A percentile compares a stretch with the other conserved stretches of the same genome.
Conservation (phyloP, 305 asterid genomes). For the Striga hermonthica region DNA sequence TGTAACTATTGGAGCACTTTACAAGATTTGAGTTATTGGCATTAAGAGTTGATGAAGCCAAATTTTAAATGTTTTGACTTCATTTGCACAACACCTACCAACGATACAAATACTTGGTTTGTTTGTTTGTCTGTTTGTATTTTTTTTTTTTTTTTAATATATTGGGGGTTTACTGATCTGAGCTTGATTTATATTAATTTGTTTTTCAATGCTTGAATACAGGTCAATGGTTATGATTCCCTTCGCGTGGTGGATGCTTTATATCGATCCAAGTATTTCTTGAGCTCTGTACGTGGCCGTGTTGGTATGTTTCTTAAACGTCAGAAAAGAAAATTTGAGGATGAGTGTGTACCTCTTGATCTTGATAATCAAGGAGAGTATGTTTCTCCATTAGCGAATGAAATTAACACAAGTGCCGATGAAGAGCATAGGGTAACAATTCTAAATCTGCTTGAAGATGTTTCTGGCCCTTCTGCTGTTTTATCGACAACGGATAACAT, state of each 20-base stretch:
- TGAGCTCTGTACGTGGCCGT: slow-evolving; percentile 48
- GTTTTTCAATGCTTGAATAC: slow-evolving; percentile 30
- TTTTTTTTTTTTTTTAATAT: slow-evolving; percentile 2
- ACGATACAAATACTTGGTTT: too few relatives aligned
- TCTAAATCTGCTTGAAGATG: slow-evolving; percentile 65
- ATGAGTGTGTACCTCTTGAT: slow-evolving; percentile 33
- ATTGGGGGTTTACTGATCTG: slow-evolving; percentile 22
- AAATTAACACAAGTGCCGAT: slow-evolving; percentile 34
- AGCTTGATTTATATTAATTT: slow-evolving; percentile 19
- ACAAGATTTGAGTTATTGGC: slow-evolving; percentile 15
- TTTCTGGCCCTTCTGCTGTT: slow-evolving; percentile 42
- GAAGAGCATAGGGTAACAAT: slow-evolving; percentile 76
- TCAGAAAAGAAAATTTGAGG: slow-evolving; percentile 34
- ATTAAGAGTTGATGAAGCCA: neutral
- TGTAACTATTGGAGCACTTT: slow-evolving; percentile 3
- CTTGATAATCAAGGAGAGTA: slow-evolving; percentile 30
- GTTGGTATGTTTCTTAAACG: slow-evolving; percentile 31
- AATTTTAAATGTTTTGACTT: too few relatives aligned
- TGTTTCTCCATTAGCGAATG: slow-evolving; percentile 32
- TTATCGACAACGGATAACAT: slow-evolving; percentile 32
- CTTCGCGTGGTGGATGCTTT: slow-evolving; percentile 71
- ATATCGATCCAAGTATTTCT: slow-evolving; percentile 77
- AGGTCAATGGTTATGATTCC: slow-evolving; percentile 81
- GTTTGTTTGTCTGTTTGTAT: neutral
- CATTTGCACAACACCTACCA: too few relatives aligned